These are phyloP conservation scores for Jimgerdemannia flammicorona DNA, from an alignment of 192 early-diverging fungal genomes.

Conservation along the genomic window DNA sequence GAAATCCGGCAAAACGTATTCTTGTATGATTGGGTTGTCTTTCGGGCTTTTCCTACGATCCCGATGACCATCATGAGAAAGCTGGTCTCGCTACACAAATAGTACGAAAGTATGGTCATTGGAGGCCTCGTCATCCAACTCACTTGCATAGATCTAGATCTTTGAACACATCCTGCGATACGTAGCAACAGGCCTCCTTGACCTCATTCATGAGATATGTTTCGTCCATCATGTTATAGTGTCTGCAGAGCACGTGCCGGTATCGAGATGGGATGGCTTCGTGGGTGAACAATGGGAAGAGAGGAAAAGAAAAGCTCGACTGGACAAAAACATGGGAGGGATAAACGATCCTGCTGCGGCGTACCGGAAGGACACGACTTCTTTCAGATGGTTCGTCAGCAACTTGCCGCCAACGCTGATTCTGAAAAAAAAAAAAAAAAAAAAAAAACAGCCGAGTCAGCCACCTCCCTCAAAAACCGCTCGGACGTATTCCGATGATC, in stretches of 20 bases:
- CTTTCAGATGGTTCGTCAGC: constrained; percentile 85
- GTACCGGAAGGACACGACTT: constrained; percentile 85
- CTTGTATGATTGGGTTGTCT: constrained; percentile 23
- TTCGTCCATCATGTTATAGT: constrained; percentile 95
- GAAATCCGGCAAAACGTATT: constrained; percentile 70
- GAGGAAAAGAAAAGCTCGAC: no score
- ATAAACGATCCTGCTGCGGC: background rate
- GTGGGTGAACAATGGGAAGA: no score
- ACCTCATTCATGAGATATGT: constrained; percentile 79
- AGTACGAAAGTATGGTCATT: background rate
- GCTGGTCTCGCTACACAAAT: background rate
- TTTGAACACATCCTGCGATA: constrained; percentile 60
- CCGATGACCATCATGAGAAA: background rate
- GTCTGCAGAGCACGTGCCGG: constrained; percentile 14
- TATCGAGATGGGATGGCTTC: no score
- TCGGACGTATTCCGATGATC: background rate
- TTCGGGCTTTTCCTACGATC: constrained; percentile 32
- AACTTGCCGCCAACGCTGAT: constrained; percentile 86
- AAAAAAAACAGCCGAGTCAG: no score
- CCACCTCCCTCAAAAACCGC: background rate
- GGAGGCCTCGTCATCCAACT: background rate
- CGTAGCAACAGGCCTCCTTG: constrained; percentile 82
- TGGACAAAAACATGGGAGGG: background rate
- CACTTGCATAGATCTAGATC: constrained; percentile 66
- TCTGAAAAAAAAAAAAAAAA: constrained; percentile 22